Base-by-base conservation (phyloP, 1,284 basidiomycete species). In the Ustilago loliicola region DNA sequence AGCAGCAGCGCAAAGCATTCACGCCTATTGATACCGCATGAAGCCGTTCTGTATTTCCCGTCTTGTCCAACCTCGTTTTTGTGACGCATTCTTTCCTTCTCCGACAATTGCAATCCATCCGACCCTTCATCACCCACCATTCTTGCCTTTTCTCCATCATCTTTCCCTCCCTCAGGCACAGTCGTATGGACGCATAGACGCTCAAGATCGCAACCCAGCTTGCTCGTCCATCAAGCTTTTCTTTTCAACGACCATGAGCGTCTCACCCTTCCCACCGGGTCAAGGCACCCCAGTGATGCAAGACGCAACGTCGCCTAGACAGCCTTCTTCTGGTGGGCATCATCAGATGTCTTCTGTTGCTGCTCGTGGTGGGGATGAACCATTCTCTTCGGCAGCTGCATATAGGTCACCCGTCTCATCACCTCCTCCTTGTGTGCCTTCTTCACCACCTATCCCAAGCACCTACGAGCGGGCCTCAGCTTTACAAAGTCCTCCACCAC, bases 311-410 rank as follows among this genome's bases (percentile, higher is more conserved):
- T n/a, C 40, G 38, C 30, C 17, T 3, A 21, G 48, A 15, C 48
- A 50, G 23, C 15, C 48, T 50, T 21, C n/a, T 15, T 50, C 47
- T n/a, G 21, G 29, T 36, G 29, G 6, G 7, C 19, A 1, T 3
- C 9, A 38, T 34, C 52, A 53, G 30, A 45, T 45, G 27, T 47
- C 45, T 21, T 2, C 45, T 8, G 51, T 56, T n/a, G 42, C 47
- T 2, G 23, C 29, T 6, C 55, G 21, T 27, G 32, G 55, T 23
- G 50, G 15, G 10, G 51, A 61, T 4, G 65, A 68, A 27, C 71
- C 71, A 3, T 73, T 73, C 48, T 73, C 71, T 1, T 73, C 71
- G 9, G 71, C 71, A 50, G 61, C 61, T n/a, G 71, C 71, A 29
- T 73, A 73, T 27, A 57, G 71, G 52, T 55, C 65, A 32, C 62